Percentiles rank a stretch among this genome's conserved stretches.
Conservation (phyloP, 1,284 basidiomycete species). For the Malassezia restricta region DNA sequence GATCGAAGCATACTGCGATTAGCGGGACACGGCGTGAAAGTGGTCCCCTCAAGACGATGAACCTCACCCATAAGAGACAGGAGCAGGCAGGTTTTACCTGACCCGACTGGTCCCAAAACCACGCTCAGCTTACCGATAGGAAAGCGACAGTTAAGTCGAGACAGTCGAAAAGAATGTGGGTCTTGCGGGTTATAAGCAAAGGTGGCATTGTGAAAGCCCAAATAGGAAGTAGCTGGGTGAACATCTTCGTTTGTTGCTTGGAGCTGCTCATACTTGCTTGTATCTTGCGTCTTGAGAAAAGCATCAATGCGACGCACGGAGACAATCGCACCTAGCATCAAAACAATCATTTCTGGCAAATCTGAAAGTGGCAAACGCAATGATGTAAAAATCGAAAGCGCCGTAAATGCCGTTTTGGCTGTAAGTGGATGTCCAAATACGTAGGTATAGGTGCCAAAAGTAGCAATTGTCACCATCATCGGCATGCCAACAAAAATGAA, state of each 20-base stretch:
- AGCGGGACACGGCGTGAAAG: slow-evolving; percentile 3
- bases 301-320: slow-evolving; percentile 39
- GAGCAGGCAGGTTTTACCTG: slow-evolving; percentile 22
- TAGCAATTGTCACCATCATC: slow-evolving; percentile 55
- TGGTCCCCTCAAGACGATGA: not conserved
- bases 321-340: slow-evolving; percentile 39
- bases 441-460: slow-evolving; percentile 54
- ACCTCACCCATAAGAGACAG: slow-evolving; percentile 21
- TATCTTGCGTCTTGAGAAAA: slow-evolving; percentile 51
- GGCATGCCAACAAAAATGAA: slow-evolving; percentile 52
- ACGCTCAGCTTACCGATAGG: slow-evolving; percentile 52
- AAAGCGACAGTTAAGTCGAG: slow-evolving; percentile 53
- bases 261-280: slow-evolving; percentile 50
- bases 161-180: not conserved
- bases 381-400: slow-evolving; percentile 49
- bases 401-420: slow-evolving; percentile 48
- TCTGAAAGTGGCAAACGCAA: slow-evolving; percentile 20
- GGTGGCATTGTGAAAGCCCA: slow-evolving; percentile 50
- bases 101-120: slow-evolving; percentile 17
- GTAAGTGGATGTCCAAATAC: slow-evolving; percentile 48
- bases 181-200: slow-evolving; percentile 31
- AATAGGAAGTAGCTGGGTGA: slow-evolving; percentile 21
- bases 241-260: not conserved
- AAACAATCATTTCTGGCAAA: slow-evolving; percentile 44
- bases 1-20: not conserved